Evolutionary conservation across 164 flowering plant species (phyloP), one percentile per base, ranked within the genome.

Genomic region (Vitis cinerea): DNA sequence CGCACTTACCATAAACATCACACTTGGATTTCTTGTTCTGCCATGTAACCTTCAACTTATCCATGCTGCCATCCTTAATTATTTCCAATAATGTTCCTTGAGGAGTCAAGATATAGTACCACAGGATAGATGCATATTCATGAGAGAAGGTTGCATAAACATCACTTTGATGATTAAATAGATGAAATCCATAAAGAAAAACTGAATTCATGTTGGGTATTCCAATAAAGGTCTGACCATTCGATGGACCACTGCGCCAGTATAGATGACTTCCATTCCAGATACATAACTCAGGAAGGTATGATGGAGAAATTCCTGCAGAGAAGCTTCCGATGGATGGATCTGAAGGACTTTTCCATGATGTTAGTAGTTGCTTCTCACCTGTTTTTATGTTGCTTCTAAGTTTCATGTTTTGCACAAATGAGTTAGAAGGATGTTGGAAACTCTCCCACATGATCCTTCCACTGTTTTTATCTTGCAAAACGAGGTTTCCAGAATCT

Each of bases 191-290:
- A 23, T 23, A 23, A 23, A 23, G 27, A 23, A 23, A 23, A 23
- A 23, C 27, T 23, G 27, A 23, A 23, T 23, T 23, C 27, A 23
- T 23, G 27, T 23, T 23, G 27, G 27, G 27, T 67, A 65, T 3
- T 70, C 68, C 16, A 72, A 77, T 83, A 81, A 82, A 2, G 44
- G 7, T 37, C 44, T 37, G 6, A 37, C 44, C 44, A 37, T 37
- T 37, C 44, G 6, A 37, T 37, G 78, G 83, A 17, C 85, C 85
- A 65, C 80, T 78, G 10, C 80, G 64, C 83, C 81, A 80, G 14
- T 71, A 27, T 7, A 44, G 61, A 8, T 13, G 11, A 7, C 59
- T 7, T 5, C 29, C 29, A 16, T 57, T 57, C 59, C 27, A 16
- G 9, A 57, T 7, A 7, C 6, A 57, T 0, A 57, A 15, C 9